These are phyloP conservation scores for Nymphaea thermarum DNA, from an alignment of 164 flowering plant genomes.

Conservation along the genomic window DNA sequence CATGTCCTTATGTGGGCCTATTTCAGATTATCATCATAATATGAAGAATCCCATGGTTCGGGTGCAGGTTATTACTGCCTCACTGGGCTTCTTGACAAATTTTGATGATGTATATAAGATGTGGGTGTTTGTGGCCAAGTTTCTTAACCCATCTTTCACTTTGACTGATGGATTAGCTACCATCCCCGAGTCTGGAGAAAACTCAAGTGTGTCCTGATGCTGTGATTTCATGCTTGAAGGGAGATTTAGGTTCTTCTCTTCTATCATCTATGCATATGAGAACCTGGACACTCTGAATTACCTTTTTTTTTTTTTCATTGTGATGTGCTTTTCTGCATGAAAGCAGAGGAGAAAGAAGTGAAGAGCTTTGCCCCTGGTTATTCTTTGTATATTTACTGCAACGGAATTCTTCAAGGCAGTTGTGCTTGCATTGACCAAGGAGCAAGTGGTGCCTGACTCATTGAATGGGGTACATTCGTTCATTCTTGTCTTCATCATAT, in stretches of 20 bases:
- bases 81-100: slow-evolving; percentile 73
- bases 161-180: slow-evolving; percentile 36
- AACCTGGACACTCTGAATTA: neutral
- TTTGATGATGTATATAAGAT: slow-evolving; percentile 86
- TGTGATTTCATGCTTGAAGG: neutral
- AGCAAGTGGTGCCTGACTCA: no score
- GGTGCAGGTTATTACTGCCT: slow-evolving; percentile 82
- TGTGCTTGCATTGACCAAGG: neutral
- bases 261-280: neutral
- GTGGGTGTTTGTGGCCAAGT: slow-evolving; percentile 86
- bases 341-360: neutral
- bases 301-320: neutral
- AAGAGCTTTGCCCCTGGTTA: neutral
- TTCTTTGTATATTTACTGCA: neutral
- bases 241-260: neutral
- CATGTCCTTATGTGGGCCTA: slow-evolving; percentile 35
- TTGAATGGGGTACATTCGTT: no score
- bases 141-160: slow-evolving; percentile 55
- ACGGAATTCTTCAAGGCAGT: neutral
- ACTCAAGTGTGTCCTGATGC: slow-evolving; percentile 7
- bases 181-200: slow-evolving; percentile 49
- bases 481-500: no score
- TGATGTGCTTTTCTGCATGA: neutral
- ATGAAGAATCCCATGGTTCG: slow-evolving; percentile 42
- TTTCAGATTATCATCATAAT: slow-evolving; percentile 38